Conservation (phyloP, 768 basidiomycete genomes). For the Termitomyces sp. region DNA sequence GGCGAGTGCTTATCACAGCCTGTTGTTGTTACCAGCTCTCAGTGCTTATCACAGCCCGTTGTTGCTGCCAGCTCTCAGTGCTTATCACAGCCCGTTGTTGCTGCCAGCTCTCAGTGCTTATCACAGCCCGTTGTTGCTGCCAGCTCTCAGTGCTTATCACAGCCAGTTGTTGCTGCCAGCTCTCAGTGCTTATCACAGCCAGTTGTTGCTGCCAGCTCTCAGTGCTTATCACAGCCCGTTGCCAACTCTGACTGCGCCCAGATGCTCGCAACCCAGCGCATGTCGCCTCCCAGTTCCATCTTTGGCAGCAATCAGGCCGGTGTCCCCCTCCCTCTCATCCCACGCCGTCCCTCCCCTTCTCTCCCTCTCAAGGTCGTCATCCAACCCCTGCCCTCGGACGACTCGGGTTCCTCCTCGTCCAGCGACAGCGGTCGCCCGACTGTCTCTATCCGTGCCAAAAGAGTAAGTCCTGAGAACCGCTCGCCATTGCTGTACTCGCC, state of each 20-base stretch:
- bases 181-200: too few relatives aligned
- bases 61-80: too few relatives aligned
- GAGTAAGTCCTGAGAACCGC: constrained; percentile 2
- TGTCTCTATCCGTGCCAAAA: constrained; percentile 4
- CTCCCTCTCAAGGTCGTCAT: constrained; percentile 19
- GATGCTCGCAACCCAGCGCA: constrained; percentile 45
- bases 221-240: too few relatives aligned
- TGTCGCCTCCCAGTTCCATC: constrained; percentile 27
- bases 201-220: too few relatives aligned
- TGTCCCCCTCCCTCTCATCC: constrained; percentile 57
- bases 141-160: too few relatives aligned
- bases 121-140: too few relatives aligned
- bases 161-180: too few relatives aligned
- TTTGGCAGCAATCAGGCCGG: constrained; percentile 42
- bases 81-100: too few relatives aligned
- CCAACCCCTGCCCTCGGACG: constrained; percentile 15
- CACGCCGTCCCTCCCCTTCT: constrained; percentile 38
- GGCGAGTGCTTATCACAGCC: constrained; percentile 5
- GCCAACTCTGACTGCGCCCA: constrained; percentile 4
- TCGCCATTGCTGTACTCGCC: constrained; percentile 33
- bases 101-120: too few relatives aligned
- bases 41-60: too few relatives aligned
- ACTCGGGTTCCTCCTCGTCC: constrained; percentile 24
- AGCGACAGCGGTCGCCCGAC: constrained; percentile 8
- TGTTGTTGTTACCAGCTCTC: too few relatives aligned